Evolutionary conservation across 2,329 filamentous ascomycete genomes (phyloP).

Genomic region (Coniochaeta prunicola): DNA sequence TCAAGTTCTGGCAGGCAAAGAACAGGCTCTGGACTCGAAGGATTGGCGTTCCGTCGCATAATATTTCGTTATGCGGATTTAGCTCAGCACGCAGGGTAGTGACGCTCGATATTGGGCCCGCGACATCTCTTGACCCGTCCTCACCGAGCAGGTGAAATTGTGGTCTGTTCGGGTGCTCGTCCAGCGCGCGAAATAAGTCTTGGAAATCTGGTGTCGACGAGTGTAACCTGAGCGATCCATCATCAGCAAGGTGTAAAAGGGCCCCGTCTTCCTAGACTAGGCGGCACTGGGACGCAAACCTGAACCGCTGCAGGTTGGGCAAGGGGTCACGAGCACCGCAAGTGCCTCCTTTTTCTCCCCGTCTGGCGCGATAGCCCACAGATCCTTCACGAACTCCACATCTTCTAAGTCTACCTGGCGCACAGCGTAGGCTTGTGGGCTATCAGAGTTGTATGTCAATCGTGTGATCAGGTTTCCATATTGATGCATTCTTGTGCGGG

Average conservation of each 20-base stretch:
- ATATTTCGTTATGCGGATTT: background rate
- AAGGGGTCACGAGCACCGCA: background rate
- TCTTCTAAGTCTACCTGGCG: background rate
- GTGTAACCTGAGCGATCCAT: background rate
- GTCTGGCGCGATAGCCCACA: background rate
- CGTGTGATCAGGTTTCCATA: background rate
- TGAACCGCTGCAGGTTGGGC: background rate
- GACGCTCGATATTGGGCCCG: slow-evolving; percentile 2
- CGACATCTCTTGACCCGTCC: background rate
- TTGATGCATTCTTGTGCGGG: no score
- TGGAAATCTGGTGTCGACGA: background rate
- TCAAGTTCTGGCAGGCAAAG: slow-evolving; percentile 3
- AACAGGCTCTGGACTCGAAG: background rate
- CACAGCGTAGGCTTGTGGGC: background rate
- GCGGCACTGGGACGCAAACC: background rate
- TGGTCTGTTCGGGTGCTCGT: slow-evolving; percentile 3
- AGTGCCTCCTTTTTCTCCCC: background rate
- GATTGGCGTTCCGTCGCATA: background rate
- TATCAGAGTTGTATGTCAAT: background rate
- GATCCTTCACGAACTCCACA: background rate
- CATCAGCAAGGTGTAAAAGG: background rate
- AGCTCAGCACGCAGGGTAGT: background rate
- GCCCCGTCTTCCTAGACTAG: background rate
- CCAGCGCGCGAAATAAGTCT: background rate
- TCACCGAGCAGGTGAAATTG: slow-evolving; percentile 3